Percentiles rank a stretch among this genome's conserved stretches.
phyloP scores from a whole-genome alignment of 108 stramenopile species.

The Cyclostephanos tholiformis region DNA sequence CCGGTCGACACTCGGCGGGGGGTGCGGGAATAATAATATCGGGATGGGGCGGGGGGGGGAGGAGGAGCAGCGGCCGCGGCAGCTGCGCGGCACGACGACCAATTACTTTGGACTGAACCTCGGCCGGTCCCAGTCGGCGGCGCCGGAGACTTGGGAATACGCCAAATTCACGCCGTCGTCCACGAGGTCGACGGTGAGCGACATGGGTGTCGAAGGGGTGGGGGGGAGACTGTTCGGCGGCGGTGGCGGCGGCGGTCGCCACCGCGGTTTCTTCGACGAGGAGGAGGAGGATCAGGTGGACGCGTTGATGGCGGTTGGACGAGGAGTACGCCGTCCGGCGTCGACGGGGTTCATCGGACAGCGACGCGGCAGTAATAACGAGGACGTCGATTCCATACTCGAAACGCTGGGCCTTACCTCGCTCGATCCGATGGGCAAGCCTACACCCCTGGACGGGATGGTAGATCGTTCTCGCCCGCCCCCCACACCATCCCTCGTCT shows the following conservation, averaged over 20 bases:
- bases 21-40: no score
- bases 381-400: slow-evolving; percentile 50
- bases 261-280: slow-evolving; percentile 31
- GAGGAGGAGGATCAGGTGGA: slow-evolving; percentile 42
- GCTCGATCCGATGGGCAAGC: slow-evolving; percentile 18
- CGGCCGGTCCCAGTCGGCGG: slow-evolving; percentile 61
- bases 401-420: slow-evolving; percentile 49
- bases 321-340: slow-evolving; percentile 53
- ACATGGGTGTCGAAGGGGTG: slow-evolving; percentile 6
- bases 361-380: slow-evolving; percentile 12
- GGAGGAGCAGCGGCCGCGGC: not conserved
- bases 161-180: slow-evolving; percentile 38
- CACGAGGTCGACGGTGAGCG: slow-evolving; percentile 33
- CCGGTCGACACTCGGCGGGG: not conserved
- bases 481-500: not conserved
- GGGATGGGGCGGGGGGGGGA: no score
- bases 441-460: slow-evolving; percentile 22
- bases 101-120: slow-evolving; percentile 51
- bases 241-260: slow-evolving; percentile 15
- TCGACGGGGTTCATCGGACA: slow-evolving; percentile 69
- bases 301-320: slow-evolving; percentile 17
- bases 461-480: not conserved
- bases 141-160: slow-evolving; percentile 46
- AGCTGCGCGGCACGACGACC: slow-evolving; percentile 13
- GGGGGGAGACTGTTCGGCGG: slow-evolving; percentile 3